Evolutionary conservation across 1,284 basidiomycete genomes (phyloP), one percentile per base, ranked within the genome.

Genomic region (Crucibulum parvulum): DNA sequence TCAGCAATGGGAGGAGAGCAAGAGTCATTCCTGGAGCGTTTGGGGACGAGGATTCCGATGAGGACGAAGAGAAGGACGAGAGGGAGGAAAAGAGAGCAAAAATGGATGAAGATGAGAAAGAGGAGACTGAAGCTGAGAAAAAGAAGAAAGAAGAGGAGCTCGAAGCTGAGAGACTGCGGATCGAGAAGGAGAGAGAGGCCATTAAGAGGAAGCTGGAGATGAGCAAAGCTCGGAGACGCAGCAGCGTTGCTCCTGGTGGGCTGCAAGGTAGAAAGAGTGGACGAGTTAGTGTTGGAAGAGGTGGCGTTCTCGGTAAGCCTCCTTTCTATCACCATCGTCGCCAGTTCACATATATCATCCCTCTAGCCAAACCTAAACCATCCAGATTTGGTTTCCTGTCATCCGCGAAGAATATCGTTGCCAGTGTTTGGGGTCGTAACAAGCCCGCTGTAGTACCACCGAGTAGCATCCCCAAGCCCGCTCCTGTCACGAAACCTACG

Each of bases 211-310:
- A 84, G 72, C 75, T 92, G 5, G 88, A 91, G 57, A 74, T 81
- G 11, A 88, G 82, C 66, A 87, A 85, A 62, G 87, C 87, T 18
- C 81, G 83, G 67, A 78, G 91, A 63, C 78, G 89, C 66, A 92
- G 91, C 65, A 90, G 89, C 66, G 82, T 69, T 57, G 73, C 75
- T 55, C 72, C 70, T 41, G 70, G 71, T 37, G 63, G 60, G 37
- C 43, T 61, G 15, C 55, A 57, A 39, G 63, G 62, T n/a, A 69
- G 73, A 61, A 56, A 51, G 37, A 71, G 66, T 58, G 73, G 68
- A 11, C 71, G 83, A 60, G 75, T 77, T 48, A 85, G 84, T 66
- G 70, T 82, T 46, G 83, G 79, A 56, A 18, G 69, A 55, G 50
- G 64, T 63, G 43, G 79, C 53, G 67, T 76, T 63, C 53, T 78